phyloP scores from a whole-genome alignment of 768 basidiomycete species.

The Leccinum variicolor region DNA sequence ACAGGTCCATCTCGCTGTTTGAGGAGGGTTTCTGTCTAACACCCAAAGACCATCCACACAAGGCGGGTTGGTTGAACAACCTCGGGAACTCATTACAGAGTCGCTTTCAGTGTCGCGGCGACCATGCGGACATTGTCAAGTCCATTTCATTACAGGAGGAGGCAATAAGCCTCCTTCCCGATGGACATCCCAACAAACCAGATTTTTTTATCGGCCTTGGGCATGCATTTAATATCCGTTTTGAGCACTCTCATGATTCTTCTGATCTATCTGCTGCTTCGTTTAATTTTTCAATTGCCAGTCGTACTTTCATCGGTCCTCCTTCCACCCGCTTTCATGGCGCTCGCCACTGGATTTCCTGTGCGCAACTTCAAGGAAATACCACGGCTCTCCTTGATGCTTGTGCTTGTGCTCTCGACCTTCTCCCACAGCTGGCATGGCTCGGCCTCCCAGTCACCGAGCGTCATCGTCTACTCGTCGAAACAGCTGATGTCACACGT shows the following conservation, averaged over 20 bases:
- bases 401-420: neutral
- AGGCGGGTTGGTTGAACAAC: too few species aligned
- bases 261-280: neutral
- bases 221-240: neutral
- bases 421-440: neutral
- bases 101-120: too few species aligned
- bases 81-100: too few species aligned
- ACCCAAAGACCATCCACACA: too few species aligned
- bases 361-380: neutral
- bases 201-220: too few species aligned
- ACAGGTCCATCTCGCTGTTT: too few species aligned
- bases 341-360: neutral
- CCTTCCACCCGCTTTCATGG: neutral
- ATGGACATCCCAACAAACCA: too few species aligned
- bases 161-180: too few species aligned
- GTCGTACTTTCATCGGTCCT: neutral
- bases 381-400: neutral
- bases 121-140: too few species aligned
- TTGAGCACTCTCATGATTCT: neutral
- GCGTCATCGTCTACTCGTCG: neutral
- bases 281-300: neutral
- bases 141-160: too few species aligned
- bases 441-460: neutral
- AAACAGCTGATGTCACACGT: neutral
- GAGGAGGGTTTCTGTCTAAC: too few species aligned